These are phyloP conservation scores for Allantophomopsis lycopodina DNA, from an alignment of 2,329 filamentous ascomycete species.

Conservation along the genomic window DNA sequence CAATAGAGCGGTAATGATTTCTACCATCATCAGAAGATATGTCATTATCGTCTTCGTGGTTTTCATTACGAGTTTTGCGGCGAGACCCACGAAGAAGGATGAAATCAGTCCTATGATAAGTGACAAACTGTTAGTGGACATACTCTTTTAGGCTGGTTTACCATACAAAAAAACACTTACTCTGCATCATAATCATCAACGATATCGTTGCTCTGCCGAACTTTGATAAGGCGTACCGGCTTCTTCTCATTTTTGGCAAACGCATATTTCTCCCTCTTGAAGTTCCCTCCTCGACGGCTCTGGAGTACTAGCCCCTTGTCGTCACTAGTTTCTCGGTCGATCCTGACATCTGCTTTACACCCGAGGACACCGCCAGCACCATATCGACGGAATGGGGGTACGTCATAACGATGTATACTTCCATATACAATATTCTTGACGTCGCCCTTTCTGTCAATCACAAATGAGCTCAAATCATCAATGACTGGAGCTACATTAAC, in stretches of 20 bases:
- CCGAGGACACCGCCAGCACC: slow-evolving; percentile 64
- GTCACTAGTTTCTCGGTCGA: slow-evolving; percentile 44
- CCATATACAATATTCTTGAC: slow-evolving; percentile 63
- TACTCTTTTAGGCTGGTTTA: no score
- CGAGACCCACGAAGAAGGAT: slow-evolving; percentile 27
- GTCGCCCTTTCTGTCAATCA: slow-evolving; percentile 66
- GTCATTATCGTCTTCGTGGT: slow-evolving; percentile 13
- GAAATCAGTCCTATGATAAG: slow-evolving; percentile 25
- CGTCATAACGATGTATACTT: slow-evolving; percentile 52
- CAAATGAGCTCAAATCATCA: slow-evolving; percentile 27
- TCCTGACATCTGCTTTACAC: slow-evolving; percentile 38
- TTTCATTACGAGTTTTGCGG: slow-evolving; percentile 13
- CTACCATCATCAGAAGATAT: slow-evolving; percentile 32
- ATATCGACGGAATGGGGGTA: slow-evolving; percentile 57
- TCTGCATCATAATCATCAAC: slow-evolving; percentile 3
- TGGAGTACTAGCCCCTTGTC: slow-evolving; percentile 35
- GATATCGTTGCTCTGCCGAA: slow-evolving; percentile 17
- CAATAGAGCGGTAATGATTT: slow-evolving; percentile 51
- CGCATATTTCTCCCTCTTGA: slow-evolving; percentile 27
- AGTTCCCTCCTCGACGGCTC: slow-evolving; percentile 23
- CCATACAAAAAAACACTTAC: no score
- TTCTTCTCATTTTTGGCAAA: slow-evolving; percentile 26
- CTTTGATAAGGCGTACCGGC: slow-evolving; percentile 24
- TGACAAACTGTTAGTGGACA: not conserved
- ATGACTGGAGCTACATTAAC: slow-evolving; percentile 6